A percentile compares a stretch with the other conserved stretches of the same genome.
Conservation (phyloP, 2,329 filamentous ascomycete species). For the Curvularia hawaiiensis region DNA sequence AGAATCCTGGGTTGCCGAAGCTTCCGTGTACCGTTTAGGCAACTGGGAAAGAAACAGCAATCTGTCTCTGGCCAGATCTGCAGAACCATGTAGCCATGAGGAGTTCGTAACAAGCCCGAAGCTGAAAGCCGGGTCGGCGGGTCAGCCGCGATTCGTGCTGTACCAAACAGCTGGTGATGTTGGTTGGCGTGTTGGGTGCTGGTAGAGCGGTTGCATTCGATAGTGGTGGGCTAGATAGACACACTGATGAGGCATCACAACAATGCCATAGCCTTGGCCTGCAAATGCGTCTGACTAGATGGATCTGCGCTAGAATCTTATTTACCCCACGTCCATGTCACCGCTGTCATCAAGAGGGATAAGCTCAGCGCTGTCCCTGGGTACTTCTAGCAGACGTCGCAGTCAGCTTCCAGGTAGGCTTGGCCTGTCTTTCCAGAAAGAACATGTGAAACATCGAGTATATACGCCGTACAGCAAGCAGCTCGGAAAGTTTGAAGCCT, state of each 20-base stretch:
- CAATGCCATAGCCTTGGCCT: not conserved
- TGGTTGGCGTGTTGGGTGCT: not conserved
- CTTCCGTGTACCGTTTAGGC: not conserved
- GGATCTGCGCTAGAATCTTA: not conserved
- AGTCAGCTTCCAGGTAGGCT: not conserved
- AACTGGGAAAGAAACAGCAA: not conserved
- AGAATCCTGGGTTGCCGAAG: not conserved
- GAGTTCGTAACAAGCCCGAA: slow-evolving; percentile 1
- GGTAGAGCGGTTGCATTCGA: not conserved
- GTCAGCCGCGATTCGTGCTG: not conserved
- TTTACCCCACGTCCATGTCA: slow-evolving; percentile 1
- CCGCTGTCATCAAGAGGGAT: not conserved
- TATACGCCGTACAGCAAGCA: not conserved
- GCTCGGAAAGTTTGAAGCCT: not conserved
- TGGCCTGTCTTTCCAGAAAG: not conserved
- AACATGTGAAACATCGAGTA: not conserved
- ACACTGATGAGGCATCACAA: not conserved
- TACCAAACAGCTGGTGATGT: slow-evolving; percentile 7
- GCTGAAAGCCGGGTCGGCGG: slow-evolving; percentile 10
- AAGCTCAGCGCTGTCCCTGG: not conserved
- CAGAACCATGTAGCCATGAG: not conserved
- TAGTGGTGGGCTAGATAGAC: not conserved
- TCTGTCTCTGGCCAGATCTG: slow-evolving; percentile 1
- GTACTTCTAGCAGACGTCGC: not conserved
- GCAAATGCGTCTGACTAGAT: not conserved